A percentile compares a stretch with the other conserved stretches of the same genome.
phyloP scores from a whole-genome alignment of 768 basidiomycete species.

The Neoboletus magnificus region DNA sequence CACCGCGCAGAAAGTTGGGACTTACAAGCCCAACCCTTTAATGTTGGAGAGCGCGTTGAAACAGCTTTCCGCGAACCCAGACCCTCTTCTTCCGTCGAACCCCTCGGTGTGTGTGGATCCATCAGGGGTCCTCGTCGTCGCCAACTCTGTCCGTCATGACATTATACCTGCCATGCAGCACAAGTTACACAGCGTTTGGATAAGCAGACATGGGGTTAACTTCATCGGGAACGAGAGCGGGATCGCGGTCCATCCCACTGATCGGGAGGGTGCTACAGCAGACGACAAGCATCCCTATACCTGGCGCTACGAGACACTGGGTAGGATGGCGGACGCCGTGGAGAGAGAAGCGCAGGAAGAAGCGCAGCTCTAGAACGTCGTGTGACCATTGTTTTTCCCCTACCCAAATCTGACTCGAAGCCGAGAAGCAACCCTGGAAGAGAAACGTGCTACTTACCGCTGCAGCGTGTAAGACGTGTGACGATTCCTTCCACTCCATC shows the following conservation, averaged over 20 bases:
- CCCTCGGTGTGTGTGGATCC: conserved; percentile 30
- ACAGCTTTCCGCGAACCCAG: conserved; percentile 23
- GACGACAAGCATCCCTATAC: conserved; percentile 35
- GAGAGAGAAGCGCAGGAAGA: conserved; percentile 34
- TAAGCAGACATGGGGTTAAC: conserved; percentile 42
- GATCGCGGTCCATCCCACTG: conserved; percentile 30
- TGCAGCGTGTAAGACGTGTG: background rate
- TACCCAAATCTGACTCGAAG: background rate
- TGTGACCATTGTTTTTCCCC: background rate
- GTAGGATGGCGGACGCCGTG: conserved; percentile 58
- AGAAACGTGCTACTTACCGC: background rate
- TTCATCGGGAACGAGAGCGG: conserved; percentile 35
- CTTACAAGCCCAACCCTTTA: conserved; percentile 62
- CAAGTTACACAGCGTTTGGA: conserved; percentile 63
- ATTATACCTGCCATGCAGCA: conserved; percentile 56
- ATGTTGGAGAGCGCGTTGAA: conserved; percentile 34
- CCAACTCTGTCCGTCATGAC: conserved; percentile 66
- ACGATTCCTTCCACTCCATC: background rate
- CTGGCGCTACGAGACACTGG: conserved; percentile 58
- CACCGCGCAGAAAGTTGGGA: conserved; percentile 70
- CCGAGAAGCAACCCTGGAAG: conserved; percentile 2
- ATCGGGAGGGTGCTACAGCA: conserved; percentile 13
- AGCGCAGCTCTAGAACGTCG: background rate
- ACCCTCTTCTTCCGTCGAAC: conserved; percentile 18
- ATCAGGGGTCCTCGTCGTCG: conserved; percentile 56